Percentiles rank a stretch among this genome's conserved stretches.
Evolutionary conservation across 208 protist genomes (phyloP).

Genomic region (Trypanosoma grayi): DNA sequence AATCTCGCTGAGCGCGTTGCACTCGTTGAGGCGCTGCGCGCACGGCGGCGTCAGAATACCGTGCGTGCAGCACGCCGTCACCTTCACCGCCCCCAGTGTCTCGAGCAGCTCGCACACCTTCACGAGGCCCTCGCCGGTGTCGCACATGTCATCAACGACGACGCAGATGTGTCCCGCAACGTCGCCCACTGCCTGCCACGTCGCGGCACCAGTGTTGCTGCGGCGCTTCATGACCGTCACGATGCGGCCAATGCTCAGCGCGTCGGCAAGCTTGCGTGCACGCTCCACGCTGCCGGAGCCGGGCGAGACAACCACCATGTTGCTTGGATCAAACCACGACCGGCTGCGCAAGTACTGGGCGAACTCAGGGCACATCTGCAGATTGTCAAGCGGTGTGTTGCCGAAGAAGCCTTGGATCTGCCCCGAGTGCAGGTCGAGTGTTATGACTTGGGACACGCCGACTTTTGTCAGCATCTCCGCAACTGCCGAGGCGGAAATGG

Average conservation of each 20-base stretch:
- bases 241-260: conserved; percentile 83
- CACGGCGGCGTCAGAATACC: conserved; percentile 91
- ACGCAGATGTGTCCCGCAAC: conserved; percentile 92
- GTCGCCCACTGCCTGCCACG: conserved; percentile 93
- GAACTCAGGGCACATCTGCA: conserved; percentile 85
- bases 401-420: conserved; percentile 97
- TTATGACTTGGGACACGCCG: conserved; percentile 90
- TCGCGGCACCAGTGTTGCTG: conserved; percentile 75
- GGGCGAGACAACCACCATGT: conserved; percentile 93
- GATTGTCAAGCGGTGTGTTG: conserved; percentile 92
- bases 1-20: conserved; percentile 80
- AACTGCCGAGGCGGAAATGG: conserved; percentile 93
- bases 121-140: conserved; percentile 94
- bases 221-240: conserved; percentile 96
- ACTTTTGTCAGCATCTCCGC: conserved; percentile 90
- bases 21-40: conserved; percentile 84
- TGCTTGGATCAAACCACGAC: conserved; percentile 72
- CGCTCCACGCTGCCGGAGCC: conserved; percentile 95
- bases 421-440: conserved; percentile 93
- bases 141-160: conserved; percentile 97
- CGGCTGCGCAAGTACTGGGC: conserved; percentile 61
- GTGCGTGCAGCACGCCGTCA: conserved; percentile 94
- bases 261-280: conserved; percentile 88
- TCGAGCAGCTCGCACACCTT: conserved; percentile 92
- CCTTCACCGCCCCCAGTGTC: conserved; percentile 85